phyloP scores from a whole-genome alignment of 805 yeast genomes.

The Cyberlindnera japonica region DNA sequence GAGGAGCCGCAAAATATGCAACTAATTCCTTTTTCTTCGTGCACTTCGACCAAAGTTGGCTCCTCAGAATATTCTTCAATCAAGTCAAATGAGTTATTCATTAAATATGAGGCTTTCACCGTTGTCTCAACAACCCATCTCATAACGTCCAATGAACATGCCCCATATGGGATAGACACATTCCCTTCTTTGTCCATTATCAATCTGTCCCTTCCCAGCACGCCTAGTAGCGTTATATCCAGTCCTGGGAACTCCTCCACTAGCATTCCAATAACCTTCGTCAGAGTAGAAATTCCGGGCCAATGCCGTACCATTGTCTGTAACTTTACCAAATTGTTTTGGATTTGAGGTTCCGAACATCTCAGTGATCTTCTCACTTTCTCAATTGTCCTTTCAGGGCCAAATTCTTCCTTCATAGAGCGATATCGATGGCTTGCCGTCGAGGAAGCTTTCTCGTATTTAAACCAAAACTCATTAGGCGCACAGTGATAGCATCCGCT shows the following conservation, averaged over 20 bases:
- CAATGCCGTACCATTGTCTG: constrained; percentile 8
- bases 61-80: not conserved
- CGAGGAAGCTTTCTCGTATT: constrained; percentile 1
- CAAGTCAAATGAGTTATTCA: not conserved
- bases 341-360: not conserved
- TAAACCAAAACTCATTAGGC: constrained; percentile 10
- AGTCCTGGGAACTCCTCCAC: constrained; percentile 4
- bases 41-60: constrained; percentile 1
- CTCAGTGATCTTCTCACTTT: not conserved
- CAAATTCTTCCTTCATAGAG: not conserved
- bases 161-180: constrained; percentile 6
- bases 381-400: constrained; percentile 4
- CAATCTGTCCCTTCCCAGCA: not conserved
- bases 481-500: constrained; percentile 6
- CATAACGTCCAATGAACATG: constrained; percentile 8
- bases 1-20: constrained; percentile 11
- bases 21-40: no score
- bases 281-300: constrained; percentile 6
- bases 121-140: constrained; percentile 4
- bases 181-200: constrained; percentile 3
- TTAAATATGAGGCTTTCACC: not conserved
- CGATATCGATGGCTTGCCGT: constrained; percentile 5
- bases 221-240: not conserved
- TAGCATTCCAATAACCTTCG: constrained; percentile 3
- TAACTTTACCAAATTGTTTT: constrained; percentile 1